phyloP scores from a whole-genome alignment of 1,284 basidiomycete species.

The Naganishia sp. region DNA sequence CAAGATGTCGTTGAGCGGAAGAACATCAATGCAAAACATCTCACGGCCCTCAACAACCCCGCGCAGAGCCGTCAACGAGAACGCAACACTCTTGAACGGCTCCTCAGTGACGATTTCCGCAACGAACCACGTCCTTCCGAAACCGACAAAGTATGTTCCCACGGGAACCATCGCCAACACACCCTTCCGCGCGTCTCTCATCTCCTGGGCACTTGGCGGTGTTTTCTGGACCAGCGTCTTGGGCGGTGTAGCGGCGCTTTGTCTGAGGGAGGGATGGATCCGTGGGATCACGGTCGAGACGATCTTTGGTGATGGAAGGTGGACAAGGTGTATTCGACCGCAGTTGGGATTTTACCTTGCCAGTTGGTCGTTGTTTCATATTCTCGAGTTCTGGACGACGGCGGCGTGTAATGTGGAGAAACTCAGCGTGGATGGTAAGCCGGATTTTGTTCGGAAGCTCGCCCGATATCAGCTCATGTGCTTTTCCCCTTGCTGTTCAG shows the following conservation, averaged over 20 bases:
- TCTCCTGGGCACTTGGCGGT: slow-evolving; percentile 72
- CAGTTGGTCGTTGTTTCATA: slow-evolving; percentile 83
- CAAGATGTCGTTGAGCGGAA: slow-evolving; percentile 28
- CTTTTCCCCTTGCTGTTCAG: slow-evolving; percentile 55
- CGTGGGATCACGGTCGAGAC: slow-evolving; percentile 61
- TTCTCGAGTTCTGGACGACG: slow-evolving; percentile 91
- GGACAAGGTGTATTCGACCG: slow-evolving; percentile 67
- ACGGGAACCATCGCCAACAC: slow-evolving; percentile 77
- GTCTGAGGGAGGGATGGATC: slow-evolving; percentile 59
- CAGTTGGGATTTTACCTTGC: slow-evolving; percentile 80
- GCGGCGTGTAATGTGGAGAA: slow-evolving; percentile 93
- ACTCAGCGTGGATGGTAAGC: slow-evolving; percentile 86
- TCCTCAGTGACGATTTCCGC: neutral
- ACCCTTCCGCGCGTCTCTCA: slow-evolving; percentile 67
- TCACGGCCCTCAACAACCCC: neutral
- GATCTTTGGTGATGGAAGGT: slow-evolving; percentile 36
- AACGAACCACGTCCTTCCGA: slow-evolving; percentile 36
- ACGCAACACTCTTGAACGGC: neutral
- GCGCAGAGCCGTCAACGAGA: neutral
- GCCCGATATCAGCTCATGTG: neutral
- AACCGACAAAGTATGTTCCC: slow-evolving; percentile 47
- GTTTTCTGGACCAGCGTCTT: slow-evolving; percentile 48
- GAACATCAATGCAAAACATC: slow-evolving; percentile 9
- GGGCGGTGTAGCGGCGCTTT: neutral
- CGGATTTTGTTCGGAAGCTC: neutral